Conservation (phyloP, 2,329 filamentous ascomycete genomes). For the Colletotrichum sp. region DNA sequence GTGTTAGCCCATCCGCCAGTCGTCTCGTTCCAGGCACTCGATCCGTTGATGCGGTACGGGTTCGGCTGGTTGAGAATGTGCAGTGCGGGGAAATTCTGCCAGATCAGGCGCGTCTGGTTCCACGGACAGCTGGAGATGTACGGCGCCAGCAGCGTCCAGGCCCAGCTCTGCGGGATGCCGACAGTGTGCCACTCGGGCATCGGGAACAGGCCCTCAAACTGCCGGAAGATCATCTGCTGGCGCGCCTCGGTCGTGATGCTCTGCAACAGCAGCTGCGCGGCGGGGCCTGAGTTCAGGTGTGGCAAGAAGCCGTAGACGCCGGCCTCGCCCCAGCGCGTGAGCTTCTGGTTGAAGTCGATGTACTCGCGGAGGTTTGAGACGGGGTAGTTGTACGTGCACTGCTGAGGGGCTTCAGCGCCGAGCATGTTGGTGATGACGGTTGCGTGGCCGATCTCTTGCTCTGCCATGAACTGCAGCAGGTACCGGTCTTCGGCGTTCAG, state of each 20-base stretch:
- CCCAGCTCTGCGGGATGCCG: conserved; percentile 83
- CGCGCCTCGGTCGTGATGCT: conserved; percentile 81
- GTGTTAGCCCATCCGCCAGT: conserved; percentile 63
- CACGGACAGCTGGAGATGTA: conserved; percentile 80
- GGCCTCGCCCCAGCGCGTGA: conserved; percentile 82
- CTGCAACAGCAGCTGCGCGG: conserved; percentile 75
- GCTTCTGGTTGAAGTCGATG: conserved; percentile 83
- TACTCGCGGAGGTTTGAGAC: conserved; percentile 77
- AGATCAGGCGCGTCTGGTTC: conserved; percentile 76
- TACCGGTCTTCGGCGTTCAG: conserved; percentile 72
- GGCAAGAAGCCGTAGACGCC: conserved; percentile 83
- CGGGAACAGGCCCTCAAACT: conserved; percentile 79
- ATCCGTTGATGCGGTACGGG: conserved; percentile 68
- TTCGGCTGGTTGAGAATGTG: conserved; percentile 80
- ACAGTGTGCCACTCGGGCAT: conserved; percentile 85
- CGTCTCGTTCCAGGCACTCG: conserved; percentile 68
- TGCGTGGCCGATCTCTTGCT: conserved; percentile 80
- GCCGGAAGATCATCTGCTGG: conserved; percentile 85
- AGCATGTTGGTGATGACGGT: conserved; percentile 81
- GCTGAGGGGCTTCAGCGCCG: conserved; percentile 69
- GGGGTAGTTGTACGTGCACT: conserved; percentile 85
- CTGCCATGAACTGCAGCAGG: conserved; percentile 77
- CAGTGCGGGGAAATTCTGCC: conserved; percentile 84
- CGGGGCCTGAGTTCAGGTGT: conserved; percentile 78
- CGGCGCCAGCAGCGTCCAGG: conserved; percentile 81